phyloP scores from a whole-genome alignment of 2,329 filamentous ascomycete species.

The Aciculosporium take region DNA sequence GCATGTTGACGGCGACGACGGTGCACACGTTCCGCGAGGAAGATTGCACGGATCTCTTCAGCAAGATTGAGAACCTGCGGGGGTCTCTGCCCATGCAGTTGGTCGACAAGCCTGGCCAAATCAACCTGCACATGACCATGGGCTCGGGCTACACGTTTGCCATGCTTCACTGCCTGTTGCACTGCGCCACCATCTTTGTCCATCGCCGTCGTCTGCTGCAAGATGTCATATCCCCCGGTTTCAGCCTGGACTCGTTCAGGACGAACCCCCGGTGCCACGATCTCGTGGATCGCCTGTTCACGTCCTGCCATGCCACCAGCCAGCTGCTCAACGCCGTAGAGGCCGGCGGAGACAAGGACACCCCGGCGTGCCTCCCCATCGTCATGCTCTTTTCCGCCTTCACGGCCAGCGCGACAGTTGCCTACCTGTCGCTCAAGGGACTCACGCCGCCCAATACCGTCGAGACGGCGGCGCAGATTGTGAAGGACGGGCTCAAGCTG shows the following conservation, averaged over 20 bases:
- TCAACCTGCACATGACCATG: constrained; percentile 50
- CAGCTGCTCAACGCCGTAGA: constrained; percentile 41
- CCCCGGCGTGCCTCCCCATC: constrained; percentile 45
- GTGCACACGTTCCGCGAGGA: constrained; percentile 39
- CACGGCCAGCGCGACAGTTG: constrained; percentile 45
- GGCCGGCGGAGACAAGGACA: constrained; percentile 41
- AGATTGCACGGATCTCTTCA: constrained; percentile 35
- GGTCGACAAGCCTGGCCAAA: constrained; percentile 45
- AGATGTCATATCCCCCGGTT: constrained; percentile 37
- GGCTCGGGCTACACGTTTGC: constrained; percentile 48
- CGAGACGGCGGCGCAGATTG: constrained; percentile 42
- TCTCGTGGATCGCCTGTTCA: constrained; percentile 41
- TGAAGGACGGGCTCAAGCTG: constrained; percentile 43
- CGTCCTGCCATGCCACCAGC: constrained; percentile 44
- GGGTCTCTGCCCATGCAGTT: constrained; percentile 43
- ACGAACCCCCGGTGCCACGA: constrained; percentile 34
- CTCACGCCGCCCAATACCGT: constrained; percentile 40
- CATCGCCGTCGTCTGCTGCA: constrained; percentile 45
- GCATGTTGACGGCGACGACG: constrained; percentile 43
- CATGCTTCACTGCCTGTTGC: constrained; percentile 47
- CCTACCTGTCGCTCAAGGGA: constrained; percentile 48
- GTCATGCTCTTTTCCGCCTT: constrained; percentile 51
- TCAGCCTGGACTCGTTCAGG: constrained; percentile 40
- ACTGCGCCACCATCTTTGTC: constrained; percentile 47
- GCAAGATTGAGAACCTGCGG: constrained; percentile 40